phyloP scores from a whole-genome alignment of 2,329 filamentous ascomycete genomes.

The Botryosphaeria dothidea region DNA sequence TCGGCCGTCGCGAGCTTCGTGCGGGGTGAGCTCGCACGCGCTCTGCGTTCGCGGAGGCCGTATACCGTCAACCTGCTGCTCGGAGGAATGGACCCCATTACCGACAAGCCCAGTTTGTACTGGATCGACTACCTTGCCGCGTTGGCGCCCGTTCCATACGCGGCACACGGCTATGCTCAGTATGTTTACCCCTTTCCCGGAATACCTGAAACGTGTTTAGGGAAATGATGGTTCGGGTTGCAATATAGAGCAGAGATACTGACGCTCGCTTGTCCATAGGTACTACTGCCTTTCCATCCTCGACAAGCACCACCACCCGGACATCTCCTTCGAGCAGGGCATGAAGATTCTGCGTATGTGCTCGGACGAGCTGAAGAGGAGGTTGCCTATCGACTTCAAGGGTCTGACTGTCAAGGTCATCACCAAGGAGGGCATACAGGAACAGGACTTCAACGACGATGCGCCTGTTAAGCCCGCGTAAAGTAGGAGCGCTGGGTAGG shows the following conservation, averaged over 20 bases:
- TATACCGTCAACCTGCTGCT: constrained; percentile 97
- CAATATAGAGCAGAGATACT: neutral
- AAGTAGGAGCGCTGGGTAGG: neutral
- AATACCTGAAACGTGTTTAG: no score
- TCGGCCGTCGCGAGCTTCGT: constrained; percentile 90
- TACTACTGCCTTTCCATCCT: constrained; percentile 98
- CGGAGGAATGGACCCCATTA: constrained; percentile 90
- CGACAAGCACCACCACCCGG: constrained; percentile 97
- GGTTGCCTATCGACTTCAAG: constrained; percentile 98
- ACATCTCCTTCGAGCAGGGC: constrained; percentile 85
- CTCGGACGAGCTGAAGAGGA: constrained; percentile 93
- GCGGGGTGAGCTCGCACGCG: constrained; percentile 86
- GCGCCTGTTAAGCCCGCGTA: constrained; percentile 58
- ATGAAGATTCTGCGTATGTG: constrained; percentile 93
- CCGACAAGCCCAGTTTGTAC: constrained; percentile 86
- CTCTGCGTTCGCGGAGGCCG: constrained; percentile 85
- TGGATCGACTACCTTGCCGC: constrained; percentile 98
- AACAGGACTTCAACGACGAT: constrained; percentile 83
- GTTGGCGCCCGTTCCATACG: constrained; percentile 85
- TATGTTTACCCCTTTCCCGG: constrained; percentile 48
- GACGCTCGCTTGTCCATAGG: constrained; percentile 43
- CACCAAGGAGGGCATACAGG: constrained; percentile 87
- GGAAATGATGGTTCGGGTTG: neutral
- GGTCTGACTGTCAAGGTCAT: constrained; percentile 91
- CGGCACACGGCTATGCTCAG: constrained; percentile 97